Conservation (phyloP, 108 stramenopile species). For the Mayamaea pseudoterrestris region DNA sequence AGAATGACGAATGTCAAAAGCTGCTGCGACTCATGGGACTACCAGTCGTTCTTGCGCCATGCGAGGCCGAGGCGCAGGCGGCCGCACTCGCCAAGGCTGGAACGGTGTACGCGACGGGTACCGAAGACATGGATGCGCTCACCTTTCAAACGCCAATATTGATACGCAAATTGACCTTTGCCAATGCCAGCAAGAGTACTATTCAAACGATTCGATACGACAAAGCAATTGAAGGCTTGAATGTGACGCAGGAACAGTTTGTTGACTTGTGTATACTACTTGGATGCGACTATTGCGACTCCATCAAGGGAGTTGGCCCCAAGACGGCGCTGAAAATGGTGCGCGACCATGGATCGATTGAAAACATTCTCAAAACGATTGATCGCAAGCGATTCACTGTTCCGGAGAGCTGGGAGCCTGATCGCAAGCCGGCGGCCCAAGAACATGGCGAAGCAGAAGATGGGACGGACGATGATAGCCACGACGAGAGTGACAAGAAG, state of each 20-base stretch:
- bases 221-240: conserved; percentile 85
- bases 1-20: conserved; percentile 79
- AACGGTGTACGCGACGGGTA: conserved; percentile 90
- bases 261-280: conserved; percentile 79
- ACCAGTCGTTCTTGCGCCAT: conserved; percentile 88
- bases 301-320: conserved; percentile 94
- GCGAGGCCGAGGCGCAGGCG: conserved; percentile 98
- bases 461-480: conserved; percentile 16
- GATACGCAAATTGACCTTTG: conserved; percentile 88
- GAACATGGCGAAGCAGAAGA: conserved; percentile 29
- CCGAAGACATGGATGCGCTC: conserved; percentile 99
- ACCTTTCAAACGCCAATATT: conserved; percentile 89
- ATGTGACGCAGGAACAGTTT: conserved; percentile 90
- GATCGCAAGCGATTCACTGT: conserved; percentile 71
- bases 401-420: conserved; percentile 71
- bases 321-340: conserved; percentile 95
- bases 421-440: conserved; percentile 25
- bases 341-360: conserved; percentile 73
- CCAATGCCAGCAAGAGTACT: conserved; percentile 45
- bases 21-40: conserved; percentile 94
- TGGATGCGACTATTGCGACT: conserved; percentile 97
- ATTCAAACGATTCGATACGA: conserved; percentile 81
- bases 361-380: conserved; percentile 65
- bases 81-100: conserved; percentile 82
- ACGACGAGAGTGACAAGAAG: conserved; percentile 19